phyloP scores from a whole-genome alignment of 202 grass and related monocot genomes.

The Setaria viridis region DNA sequence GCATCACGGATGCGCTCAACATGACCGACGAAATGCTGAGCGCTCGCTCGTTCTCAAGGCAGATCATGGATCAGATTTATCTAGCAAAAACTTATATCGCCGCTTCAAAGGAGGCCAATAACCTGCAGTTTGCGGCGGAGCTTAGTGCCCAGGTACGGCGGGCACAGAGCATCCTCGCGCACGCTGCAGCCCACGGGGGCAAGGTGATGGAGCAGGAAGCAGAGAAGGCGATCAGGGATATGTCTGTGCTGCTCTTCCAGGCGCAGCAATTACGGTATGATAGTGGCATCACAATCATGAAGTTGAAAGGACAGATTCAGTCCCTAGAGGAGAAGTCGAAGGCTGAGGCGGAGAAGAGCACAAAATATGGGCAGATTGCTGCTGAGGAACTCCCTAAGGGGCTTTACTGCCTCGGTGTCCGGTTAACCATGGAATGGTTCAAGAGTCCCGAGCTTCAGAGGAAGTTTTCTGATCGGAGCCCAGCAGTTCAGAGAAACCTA shows the following conservation, averaged over 20 bases:
- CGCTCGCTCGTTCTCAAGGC: conserved; percentile 69
- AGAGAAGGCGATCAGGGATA: conserved; percentile 76
- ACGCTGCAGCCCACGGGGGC: conserved; percentile 54
- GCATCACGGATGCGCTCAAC: conserved; percentile 61
- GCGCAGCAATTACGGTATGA: conserved; percentile 87
- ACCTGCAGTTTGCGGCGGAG: conserved; percentile 83
- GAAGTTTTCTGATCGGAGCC: conserved; percentile 65
- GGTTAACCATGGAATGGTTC: conserved; percentile 92
- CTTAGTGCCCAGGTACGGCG: conserved; percentile 70
- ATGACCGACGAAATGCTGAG: conserved; percentile 88
- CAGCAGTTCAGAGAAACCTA: conserved; percentile 63
- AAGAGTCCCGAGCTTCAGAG: conserved; percentile 69
- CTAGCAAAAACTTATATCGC: conserved; percentile 78
- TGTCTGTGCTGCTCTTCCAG: conserved; percentile 83
- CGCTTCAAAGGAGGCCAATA: conserved; percentile 76
- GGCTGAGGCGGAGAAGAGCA: conserved; percentile 86
- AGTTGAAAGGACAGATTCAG: conserved; percentile 90
- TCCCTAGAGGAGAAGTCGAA: conserved; percentile 86
- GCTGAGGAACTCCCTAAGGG: conserved; percentile 97
- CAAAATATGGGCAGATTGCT: conserved; percentile 95
- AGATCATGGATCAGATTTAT: conserved; percentile 90
- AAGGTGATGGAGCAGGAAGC: conserved; percentile 52
- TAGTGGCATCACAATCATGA: conserved; percentile 68
- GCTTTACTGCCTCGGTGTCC: conserved; percentile 90
- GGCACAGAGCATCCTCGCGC: conserved; percentile 69